Base-by-base conservation (phyloP, 2,329 filamentous ascomycete species). In the Colletotrichum tamarilloi region DNA sequence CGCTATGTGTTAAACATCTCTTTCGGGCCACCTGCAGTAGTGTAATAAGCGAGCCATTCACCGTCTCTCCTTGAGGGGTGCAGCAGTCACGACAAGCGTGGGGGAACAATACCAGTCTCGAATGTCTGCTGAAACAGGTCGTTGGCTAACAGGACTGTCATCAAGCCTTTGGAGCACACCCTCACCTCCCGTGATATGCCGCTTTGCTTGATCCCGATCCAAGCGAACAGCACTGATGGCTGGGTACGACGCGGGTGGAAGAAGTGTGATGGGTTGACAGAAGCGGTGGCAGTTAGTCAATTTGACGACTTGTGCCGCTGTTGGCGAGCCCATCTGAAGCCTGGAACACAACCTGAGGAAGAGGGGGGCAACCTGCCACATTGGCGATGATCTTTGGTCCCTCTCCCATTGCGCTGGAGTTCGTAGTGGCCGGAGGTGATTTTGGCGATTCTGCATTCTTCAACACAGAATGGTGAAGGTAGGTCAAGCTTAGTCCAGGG, bases 11-110 rank as follows among this genome's bases (percentile, higher is more conserved):
- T 19, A 49, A 26, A 19, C 26, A 28, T 60, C 62, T 64, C 46
- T 42, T 73, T 70, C 49, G 26, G 46, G 67, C 60, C 60, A 60
- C 67, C 71, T 70, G 71, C 71, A 73, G 71, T 71, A 73, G 67
- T 56, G 60, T 49, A 64, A 49, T 32, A 71, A 73, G 60, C 67
- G 71, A 73, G 67, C 70, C 70, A 73, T n/a, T 70, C 67, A 70
- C 56, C 67, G 26, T 63, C 46, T 22, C 32, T 32, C 35, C 11
- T n/a, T 11, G 24, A 52, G 16, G 42, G 28, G 60, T 26, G 62
- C n/a, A 49, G 55, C 24, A 32, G 55, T 57, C 60, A 46, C 32
- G 56, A 30, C 32, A 52, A 62, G 67, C 71, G 60, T 73, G 70
- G 66, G 71, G 69, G 67, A 49, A 24, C 35, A 64, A 8, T 28